phyloP scores from a whole-genome alignment of 805 yeast species.

The Candida germanica region DNA sequence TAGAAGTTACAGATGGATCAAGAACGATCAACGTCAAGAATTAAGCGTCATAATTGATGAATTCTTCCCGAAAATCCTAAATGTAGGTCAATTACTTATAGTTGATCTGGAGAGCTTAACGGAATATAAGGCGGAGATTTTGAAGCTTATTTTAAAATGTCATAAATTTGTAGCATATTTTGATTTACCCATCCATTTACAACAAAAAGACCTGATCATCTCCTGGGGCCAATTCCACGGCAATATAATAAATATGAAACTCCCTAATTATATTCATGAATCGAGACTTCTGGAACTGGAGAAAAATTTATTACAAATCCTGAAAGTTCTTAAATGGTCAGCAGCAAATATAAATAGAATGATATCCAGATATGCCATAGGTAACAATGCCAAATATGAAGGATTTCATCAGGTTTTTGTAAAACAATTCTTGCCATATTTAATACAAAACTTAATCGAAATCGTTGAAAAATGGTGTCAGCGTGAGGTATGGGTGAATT shows the following conservation, averaged over 20 bases:
- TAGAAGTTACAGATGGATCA: conserved; percentile 68
- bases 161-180: conserved; percentile 74
- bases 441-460: conserved; percentile 59
- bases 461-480: conserved; percentile 75
- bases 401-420: conserved; percentile 57
- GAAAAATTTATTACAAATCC: conserved; percentile 60
- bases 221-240: conserved; percentile 80
- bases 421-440: conserved; percentile 65
- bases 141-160: conserved; percentile 68
- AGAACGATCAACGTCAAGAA: conserved; percentile 42
- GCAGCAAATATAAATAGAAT: conserved; percentile 72
- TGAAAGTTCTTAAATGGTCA: conserved; percentile 76
- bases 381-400: conserved; percentile 52
- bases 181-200: conserved; percentile 67
- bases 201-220: conserved; percentile 45
- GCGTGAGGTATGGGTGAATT: conserved; percentile 64
- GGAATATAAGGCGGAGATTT: conserved; percentile 60
- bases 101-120: conserved; percentile 15
- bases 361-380: conserved; percentile 63
- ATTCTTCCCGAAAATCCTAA: conserved; percentile 64
- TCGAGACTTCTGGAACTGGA: conserved; percentile 46
- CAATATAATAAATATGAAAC: conserved; percentile 53
- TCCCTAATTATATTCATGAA: conserved; percentile 48
- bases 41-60: conserved; percentile 46
- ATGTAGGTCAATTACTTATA: conserved; percentile 58